A percentile compares a stretch with the other conserved stretches of the same genome.
Conservation (phyloP, 2,329 filamentous ascomycete species). For the Knufia fluminis region DNA sequence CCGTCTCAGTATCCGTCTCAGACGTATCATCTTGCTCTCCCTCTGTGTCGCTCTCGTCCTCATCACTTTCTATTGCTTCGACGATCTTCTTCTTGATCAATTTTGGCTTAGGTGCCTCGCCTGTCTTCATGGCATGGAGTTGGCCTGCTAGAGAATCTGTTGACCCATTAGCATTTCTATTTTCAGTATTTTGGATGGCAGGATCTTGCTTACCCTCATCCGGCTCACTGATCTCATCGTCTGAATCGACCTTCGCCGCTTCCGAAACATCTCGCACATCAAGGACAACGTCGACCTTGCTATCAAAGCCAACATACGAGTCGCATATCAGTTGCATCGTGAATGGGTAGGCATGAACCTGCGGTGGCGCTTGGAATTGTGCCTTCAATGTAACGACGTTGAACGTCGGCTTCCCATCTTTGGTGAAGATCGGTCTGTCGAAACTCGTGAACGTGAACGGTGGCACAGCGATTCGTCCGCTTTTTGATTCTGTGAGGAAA, state of each 20-base stretch:
- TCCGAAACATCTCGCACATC: conserved; percentile 83
- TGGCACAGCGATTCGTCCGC: conserved; percentile 91
- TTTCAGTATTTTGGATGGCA: conserved; percentile 21
- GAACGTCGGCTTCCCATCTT: conserved; percentile 72
- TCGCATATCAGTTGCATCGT: conserved; percentile 90
- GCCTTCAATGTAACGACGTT: conserved; percentile 94
- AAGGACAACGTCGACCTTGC: conserved; percentile 80
- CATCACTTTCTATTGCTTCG: conserved; percentile 53
- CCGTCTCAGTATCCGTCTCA: conserved; percentile 62
- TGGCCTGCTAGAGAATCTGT: conserved; percentile 81
- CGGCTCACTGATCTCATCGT: conserved; percentile 93
- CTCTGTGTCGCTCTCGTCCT: conserved; percentile 53
- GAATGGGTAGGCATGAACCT: conserved; percentile 88
- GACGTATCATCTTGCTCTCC: conserved; percentile 52
- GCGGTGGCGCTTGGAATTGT: conserved; percentile 89
- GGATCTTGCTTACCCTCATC: conserved; percentile 69
- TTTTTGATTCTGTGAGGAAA: conserved; percentile 87
- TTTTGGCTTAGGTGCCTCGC: conserved; percentile 41
- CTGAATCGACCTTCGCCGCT: conserved; percentile 61
- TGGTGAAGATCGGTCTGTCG: conserved; percentile 76
- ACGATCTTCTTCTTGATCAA: conserved; percentile 55
- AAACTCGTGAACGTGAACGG: conserved; percentile 93
- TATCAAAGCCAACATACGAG: conserved; percentile 89
- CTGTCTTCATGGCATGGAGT: conserved; percentile 75
- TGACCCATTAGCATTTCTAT: conserved; percentile 15